Evolutionary conservation across 2,329 filamentous ascomycete species (phyloP).

Genomic region (Cyphellophora attinorum): DNA sequence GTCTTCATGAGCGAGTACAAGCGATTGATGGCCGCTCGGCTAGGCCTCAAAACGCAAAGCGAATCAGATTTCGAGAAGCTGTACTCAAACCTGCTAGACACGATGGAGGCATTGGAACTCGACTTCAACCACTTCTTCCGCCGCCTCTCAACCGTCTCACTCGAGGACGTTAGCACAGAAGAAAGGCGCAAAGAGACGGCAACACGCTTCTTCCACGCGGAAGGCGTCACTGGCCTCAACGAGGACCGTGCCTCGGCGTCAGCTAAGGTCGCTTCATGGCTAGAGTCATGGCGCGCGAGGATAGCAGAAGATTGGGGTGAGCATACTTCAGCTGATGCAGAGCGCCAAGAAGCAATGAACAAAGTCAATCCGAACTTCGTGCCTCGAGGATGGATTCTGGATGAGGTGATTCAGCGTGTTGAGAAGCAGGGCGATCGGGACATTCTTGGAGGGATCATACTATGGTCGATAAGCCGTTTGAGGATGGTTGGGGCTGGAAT

Average conservation of each 20-base stretch:
- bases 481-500: slow-evolving; percentile 56
- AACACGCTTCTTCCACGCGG: slow-evolving; percentile 67
- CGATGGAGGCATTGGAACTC: slow-evolving; percentile 68
- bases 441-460: slow-evolving; percentile 67
- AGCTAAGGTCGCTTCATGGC: slow-evolving; percentile 64
- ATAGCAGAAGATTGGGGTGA: slow-evolving; percentile 67
- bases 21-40: slow-evolving; percentile 65
- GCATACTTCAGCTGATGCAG: slow-evolving; percentile 43
- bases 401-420: slow-evolving; percentile 83
- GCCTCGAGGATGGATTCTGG: slow-evolving; percentile 81
- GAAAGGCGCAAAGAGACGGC: slow-evolving; percentile 57
- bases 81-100: slow-evolving; percentile 74
- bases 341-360: slow-evolving; percentile 67
- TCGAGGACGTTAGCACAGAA: slow-evolving; percentile 56
- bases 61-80: slow-evolving; percentile 69
- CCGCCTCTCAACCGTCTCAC: slow-evolving; percentile 55
- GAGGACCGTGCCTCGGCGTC: slow-evolving; percentile 56
- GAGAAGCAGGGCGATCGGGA: slow-evolving; percentile 75
- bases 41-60: slow-evolving; percentile 64
- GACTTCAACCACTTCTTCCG: slow-evolving; percentile 96
- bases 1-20: slow-evolving; percentile 88
- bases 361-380: slow-evolving; percentile 87
- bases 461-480: slow-evolving; percentile 74
- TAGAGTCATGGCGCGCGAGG: slow-evolving; percentile 65
- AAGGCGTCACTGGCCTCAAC: slow-evolving; percentile 52